Evolutionary conservation across 768 basidiomycete genomes (phyloP), one percentile per base, ranked within the genome.

Genomic region (Polyporus arcularius): DNA sequence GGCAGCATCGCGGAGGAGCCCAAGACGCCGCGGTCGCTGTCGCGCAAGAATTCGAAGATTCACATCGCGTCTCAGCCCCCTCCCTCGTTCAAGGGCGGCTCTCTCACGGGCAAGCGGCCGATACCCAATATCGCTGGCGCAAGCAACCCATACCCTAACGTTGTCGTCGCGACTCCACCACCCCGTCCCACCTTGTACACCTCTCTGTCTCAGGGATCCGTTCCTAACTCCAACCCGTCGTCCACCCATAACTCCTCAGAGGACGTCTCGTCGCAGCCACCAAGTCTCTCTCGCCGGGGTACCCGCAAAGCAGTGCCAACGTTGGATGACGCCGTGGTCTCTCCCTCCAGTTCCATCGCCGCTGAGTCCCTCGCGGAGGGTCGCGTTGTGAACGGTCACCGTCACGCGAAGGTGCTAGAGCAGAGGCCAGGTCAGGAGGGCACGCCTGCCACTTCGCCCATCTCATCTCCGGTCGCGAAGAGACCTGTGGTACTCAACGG

Each of bases 1-100:
- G 63, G 60, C 1, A 59, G 48, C 63, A 80, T 81, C 18, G 58
- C 62, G 39, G 64, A 67, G 52, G 75, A 66, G 46, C 60, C 66
- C 38, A 72, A 67, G 58, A 71, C 70, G 21, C 73, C 58, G 26
- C 62, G 65, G 46, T 51, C 50, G 18, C 38, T 65, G 14, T 66
- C 68, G 11, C 58, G 61, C 40, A 65, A 60, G 41, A 41, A 21
- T 26, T 58, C 57, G 45, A 55, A 56, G 57, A 38, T 41, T 16
- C 46, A 49, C 53, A 21, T 39, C 50, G 32, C 28, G 21, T 46
- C 55, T 9, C 31, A 63, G 3, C 72, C 53, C 57, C 74, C 67
- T 43, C 72, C 72, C 16, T 50, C 68, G 10, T 64, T 58, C 57
- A 66, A 66, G 57, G 41, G 51, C 16, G 55, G 52, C 21, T 63